Evolutionary conservation across 1,139 yeast species (phyloP), one percentile per base, ranked within the genome.

Genomic region (Pichia sp.): DNA sequence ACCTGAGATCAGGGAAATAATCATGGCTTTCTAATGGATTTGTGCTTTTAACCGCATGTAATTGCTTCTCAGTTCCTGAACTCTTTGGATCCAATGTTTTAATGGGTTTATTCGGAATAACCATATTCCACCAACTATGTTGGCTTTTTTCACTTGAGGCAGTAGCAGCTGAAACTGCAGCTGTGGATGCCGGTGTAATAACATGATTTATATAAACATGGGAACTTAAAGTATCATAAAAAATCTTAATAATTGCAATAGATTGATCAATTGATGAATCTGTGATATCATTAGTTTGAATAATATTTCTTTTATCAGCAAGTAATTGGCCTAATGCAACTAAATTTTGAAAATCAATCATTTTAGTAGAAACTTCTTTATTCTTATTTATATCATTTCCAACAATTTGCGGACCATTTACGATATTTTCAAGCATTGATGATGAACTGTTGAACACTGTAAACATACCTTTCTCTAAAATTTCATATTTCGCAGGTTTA

Each of bases 141-240:
- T 42, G 43, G 4, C 18, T 35, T 28, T 42, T 34, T 25, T 30
- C 39, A 27, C 39, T 40, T 6, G 50, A 47, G 8, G 47, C 47
- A 6, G 39, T 31, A 10, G 42, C 44, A 7, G 50, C 47, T 2
- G 39, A 25, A 4, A 34, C 47, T 3, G 50, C 44, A 6, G 54
- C 50, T 8, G 45, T 44, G 0, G 43, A 28, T 39, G 51, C 36
- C 28, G 48, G 49, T n/a, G 46, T 30, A 9, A 43, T 51, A 3
- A 58, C 42, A 39, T 56, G 59, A 43, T 60, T 60, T 34, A 61
- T 59, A 44, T 58, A 61, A 6, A 61, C 64, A 44, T 60, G 58
- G 6, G 57, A 49, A 7, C 63, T 58, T 4, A 60, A 47, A 26
- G 50, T 44, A 25, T 51, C 39, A 29, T 49, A 42, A 11, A 49